These are phyloP conservation scores for Mytilinidion resinicola DNA, from an alignment of 495 filamentous ascomycete species.

Conservation along the genomic window DNA sequence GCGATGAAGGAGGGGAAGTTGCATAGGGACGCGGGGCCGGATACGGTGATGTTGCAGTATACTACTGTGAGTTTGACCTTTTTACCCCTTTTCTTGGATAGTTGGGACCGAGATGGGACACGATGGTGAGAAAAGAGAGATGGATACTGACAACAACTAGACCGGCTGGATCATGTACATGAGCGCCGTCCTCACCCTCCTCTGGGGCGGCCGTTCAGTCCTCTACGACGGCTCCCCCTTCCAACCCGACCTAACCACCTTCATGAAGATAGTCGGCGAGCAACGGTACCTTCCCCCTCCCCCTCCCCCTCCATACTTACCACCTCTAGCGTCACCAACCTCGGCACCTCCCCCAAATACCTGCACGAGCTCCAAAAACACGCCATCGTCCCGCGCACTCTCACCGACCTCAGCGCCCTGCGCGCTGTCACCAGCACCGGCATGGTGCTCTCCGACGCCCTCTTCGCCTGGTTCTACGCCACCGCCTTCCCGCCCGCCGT, in stretches of 20 bases:
- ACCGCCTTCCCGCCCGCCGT: conserved; percentile 58
- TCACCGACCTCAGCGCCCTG: conserved; percentile 55
- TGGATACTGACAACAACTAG: conserved; percentile 5
- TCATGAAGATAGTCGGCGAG: conserved; percentile 53
- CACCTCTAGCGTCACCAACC: conserved; percentile 41
- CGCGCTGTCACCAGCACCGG: conserved; percentile 60
- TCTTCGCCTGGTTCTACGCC: conserved; percentile 82
- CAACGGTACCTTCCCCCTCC: conserved; percentile 44
- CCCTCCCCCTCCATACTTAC: background rate
- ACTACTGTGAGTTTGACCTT: conserved; percentile 50
- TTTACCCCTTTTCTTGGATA: background rate
- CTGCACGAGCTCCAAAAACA: conserved; percentile 60
- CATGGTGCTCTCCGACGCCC: conserved; percentile 66
- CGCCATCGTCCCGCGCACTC: conserved; percentile 51
- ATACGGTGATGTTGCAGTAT: conserved; percentile 45
- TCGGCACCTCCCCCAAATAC: conserved; percentile 70
- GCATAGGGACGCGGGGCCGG: conserved; percentile 47
- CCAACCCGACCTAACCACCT: conserved; percentile 53
- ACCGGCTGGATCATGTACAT: conserved; percentile 88
- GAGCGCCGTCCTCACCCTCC: conserved; percentile 45
- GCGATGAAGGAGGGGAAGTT: conserved; percentile 55
- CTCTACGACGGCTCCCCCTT: conserved; percentile 78
- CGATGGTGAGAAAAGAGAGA: background rate
- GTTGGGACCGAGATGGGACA: background rate
- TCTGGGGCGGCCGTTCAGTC: conserved; percentile 52